Conservation (phyloP, 1,139 yeast genomes). For the Scheffersomyces segobiensis region DNA sequence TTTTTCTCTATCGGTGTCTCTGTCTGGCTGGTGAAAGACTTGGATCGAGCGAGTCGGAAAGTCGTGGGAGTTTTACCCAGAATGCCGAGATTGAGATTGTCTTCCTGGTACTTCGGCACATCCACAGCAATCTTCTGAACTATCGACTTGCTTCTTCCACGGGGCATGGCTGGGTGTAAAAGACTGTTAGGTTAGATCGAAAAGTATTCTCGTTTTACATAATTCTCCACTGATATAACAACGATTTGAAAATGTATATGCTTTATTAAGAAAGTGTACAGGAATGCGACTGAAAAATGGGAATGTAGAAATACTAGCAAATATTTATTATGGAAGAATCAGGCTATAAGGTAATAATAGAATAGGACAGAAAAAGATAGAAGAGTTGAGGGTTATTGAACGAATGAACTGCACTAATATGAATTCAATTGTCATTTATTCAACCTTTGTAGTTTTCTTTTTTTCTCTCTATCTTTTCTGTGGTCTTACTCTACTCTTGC, state of each 20-base stretch:
- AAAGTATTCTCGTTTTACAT: neutral
- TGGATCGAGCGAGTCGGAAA: slow-evolving; percentile 16
- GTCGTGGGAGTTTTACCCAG: slow-evolving; percentile 4
- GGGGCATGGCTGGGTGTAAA: slow-evolving; percentile 21
- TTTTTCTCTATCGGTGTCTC: neutral
- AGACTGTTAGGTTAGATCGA: neutral
- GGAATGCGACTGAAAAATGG: neutral
- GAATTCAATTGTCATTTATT: neutral
- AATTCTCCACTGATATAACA: neutral
- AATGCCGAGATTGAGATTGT: slow-evolving; percentile 12
- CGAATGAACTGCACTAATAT: neutral
- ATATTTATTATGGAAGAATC: neutral
- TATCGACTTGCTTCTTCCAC: slow-evolving; percentile 52
- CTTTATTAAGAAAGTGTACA: neutral
- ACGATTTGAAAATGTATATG: neutral
- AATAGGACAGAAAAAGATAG: neutral
- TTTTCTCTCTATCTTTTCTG: neutral
- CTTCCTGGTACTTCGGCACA: slow-evolving; percentile 29
- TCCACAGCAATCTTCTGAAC: slow-evolving; percentile 47
- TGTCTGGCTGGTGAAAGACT: slow-evolving; percentile 12
- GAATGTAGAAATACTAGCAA: neutral
- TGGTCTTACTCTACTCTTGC: neutral
- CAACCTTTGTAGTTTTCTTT: no score
- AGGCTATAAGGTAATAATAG: no score
- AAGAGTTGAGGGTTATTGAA: neutral